phyloP scores from a whole-genome alignment of 2,329 filamentous ascomycete species.

The Sporothrix brasiliensis region DNA sequence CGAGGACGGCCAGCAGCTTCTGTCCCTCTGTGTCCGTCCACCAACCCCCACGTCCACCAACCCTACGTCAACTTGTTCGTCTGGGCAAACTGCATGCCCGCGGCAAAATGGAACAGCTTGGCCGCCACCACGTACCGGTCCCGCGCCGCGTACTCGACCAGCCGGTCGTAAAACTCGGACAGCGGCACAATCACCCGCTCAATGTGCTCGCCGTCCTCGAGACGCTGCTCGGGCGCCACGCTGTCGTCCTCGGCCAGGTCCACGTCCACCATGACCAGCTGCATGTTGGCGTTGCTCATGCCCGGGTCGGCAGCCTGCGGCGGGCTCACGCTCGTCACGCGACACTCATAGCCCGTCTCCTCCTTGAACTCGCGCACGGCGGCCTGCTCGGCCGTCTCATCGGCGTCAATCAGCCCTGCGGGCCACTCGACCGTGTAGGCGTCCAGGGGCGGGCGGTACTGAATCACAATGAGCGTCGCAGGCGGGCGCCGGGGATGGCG shows the following conservation, averaged over 20 bases:
- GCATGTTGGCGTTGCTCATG: conserved; percentile 63
- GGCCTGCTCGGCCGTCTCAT: conserved; percentile 55
- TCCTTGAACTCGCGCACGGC: conserved; percentile 58
- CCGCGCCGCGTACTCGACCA: conserved; percentile 52
- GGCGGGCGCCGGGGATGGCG: conserved; percentile 49
- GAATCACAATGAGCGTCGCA: conserved; percentile 44
- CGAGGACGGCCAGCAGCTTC: neutral
- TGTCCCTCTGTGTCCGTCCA: neutral
- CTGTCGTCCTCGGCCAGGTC: conserved; percentile 53
- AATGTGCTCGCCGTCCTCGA: conserved; percentile 65
- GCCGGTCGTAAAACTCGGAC: conserved; percentile 56
- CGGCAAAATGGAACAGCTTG: conserved; percentile 64
- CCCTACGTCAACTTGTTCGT: conserved; percentile 42
- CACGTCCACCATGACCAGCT: conserved; percentile 63
- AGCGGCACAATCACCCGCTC: conserved; percentile 62
- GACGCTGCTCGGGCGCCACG: conserved; percentile 56
- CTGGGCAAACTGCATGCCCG: conserved; percentile 56
- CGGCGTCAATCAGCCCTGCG: conserved; percentile 56
- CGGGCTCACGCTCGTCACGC: conserved; percentile 52
- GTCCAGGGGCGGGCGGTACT: conserved; percentile 47
- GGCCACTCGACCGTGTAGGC: conserved; percentile 58
- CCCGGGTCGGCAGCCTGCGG: conserved; percentile 61
- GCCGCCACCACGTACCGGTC: conserved; percentile 59
- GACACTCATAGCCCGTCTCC: conserved; percentile 61
- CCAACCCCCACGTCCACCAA: neutral